A percentile compares a stretch with the other conserved stretches of the same genome.
Evolutionary conservation across 352 stramenopile species (phyloP).

Genomic region (Pythium aristosporum): DNA sequence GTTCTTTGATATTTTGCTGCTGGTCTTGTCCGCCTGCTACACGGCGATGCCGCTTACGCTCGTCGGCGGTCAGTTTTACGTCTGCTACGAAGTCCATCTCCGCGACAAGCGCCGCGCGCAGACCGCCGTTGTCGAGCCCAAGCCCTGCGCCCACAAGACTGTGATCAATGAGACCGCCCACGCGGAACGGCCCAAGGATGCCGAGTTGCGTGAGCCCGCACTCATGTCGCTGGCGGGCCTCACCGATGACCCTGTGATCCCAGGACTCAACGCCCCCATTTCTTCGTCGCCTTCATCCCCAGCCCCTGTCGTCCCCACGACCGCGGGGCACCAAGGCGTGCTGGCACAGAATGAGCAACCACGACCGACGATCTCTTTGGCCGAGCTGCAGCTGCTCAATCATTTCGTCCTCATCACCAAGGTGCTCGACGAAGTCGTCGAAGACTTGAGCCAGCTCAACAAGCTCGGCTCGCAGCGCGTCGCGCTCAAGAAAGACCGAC

Average conservation of each 20-base stretch:
- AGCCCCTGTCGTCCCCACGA: neutral
- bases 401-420: slow-evolving; percentile 48
- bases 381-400: slow-evolving; percentile 40
- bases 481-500: slow-evolving; percentile 11
- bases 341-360: neutral
- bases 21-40: slow-evolving; percentile 67
- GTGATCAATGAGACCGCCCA: neutral
- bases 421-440: slow-evolving; percentile 41
- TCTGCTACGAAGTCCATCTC: slow-evolving; percentile 51
- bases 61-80: slow-evolving; percentile 72
- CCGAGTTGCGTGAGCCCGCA: slow-evolving; percentile 3
- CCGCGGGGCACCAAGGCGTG: no score
- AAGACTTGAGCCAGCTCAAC: slow-evolving; percentile 48
- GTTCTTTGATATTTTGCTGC: slow-evolving; percentile 58
- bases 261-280: slow-evolving; percentile 17
- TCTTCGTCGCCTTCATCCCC: neutral
- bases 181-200: neutral
- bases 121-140: slow-evolving; percentile 13
- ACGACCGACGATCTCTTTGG: slow-evolving; percentile 12
- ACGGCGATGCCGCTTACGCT: slow-evolving; percentile 78
- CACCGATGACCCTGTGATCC: slow-evolving; percentile 11
- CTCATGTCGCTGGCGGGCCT: slow-evolving; percentile 12
- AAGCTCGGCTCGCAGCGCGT: slow-evolving; percentile 34
- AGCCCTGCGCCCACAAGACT: neutral
- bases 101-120: slow-evolving; percentile 32